Percentiles rank a stretch among this genome's conserved stretches.
These are phyloP conservation scores for Neonectria punicea DNA, from an alignment of 2,329 filamentous ascomycete genomes.

Conservation along the genomic window DNA sequence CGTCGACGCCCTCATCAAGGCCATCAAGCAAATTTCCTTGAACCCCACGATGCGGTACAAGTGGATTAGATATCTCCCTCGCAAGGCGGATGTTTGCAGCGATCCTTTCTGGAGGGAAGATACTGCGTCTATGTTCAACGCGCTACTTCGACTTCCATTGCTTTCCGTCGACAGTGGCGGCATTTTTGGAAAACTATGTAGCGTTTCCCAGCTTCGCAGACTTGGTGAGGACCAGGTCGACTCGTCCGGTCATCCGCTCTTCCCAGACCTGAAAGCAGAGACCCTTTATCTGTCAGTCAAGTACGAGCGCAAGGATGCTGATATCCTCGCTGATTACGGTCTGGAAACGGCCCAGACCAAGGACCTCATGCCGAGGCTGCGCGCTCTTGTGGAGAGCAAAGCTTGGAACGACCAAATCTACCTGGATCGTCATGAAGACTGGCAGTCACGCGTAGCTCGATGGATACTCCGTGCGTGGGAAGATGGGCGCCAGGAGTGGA, in stretches of 20 bases:
- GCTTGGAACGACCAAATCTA: background rate
- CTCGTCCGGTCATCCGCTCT: background rate
- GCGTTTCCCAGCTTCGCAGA: background rate
- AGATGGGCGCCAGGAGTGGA: background rate
- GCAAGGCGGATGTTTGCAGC: background rate
- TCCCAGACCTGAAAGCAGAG: background rate
- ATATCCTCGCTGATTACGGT: background rate
- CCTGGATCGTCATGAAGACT: background rate
- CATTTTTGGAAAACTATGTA: background rate
- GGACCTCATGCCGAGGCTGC: background rate
- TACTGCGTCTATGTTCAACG: background rate
- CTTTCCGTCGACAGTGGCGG: background rate
- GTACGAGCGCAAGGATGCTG: background rate
- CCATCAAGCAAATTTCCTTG: background rate
- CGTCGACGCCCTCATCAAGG: background rate
- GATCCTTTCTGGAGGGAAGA: background rate
- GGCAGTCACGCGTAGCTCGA: background rate
- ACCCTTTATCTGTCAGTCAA: background rate
- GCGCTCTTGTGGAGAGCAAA: background rate
- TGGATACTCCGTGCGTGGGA: background rate
- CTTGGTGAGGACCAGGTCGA: background rate
- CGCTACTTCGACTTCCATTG: background rate
- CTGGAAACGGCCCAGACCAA: background rate
- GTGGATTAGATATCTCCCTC: conserved; percentile 9
- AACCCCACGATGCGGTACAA: background rate